phyloP scores from a whole-genome alignment of 2,329 filamentous ascomycete species.

The Scedosporium aurantiacum region DNA sequence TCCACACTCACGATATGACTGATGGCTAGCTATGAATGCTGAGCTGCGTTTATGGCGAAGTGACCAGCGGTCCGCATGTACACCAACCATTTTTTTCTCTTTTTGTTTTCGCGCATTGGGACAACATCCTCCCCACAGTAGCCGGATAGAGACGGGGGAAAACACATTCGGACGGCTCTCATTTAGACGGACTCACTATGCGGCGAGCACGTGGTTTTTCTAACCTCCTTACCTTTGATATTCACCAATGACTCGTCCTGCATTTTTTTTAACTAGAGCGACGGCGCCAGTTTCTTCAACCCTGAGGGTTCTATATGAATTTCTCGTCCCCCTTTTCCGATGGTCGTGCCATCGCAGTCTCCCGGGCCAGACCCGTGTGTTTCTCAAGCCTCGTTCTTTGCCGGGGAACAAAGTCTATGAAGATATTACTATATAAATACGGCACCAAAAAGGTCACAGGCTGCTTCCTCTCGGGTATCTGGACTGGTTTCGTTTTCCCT shows the following conservation, averaged over 20 bases:
- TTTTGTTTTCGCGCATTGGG: background rate
- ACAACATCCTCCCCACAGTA: background rate
- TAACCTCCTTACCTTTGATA: no score
- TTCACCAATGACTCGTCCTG: background rate
- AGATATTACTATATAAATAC: background rate
- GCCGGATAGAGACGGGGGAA: background rate
- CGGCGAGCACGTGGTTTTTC: background rate
- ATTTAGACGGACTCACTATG: background rate
- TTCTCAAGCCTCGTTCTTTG: background rate
- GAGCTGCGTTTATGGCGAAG: background rate
- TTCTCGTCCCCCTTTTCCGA: background rate
- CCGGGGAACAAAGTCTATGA: background rate
- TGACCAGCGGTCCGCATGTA: background rate
- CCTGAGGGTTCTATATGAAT: background rate
- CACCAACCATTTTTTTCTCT: conserved; percentile 3
- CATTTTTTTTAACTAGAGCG: background rate
- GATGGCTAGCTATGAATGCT: background rate
- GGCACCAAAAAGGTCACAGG: background rate
- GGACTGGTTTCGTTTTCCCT: background rate
- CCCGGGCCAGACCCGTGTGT: background rate
- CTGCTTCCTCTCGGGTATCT: background rate
- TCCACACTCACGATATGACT: background rate
- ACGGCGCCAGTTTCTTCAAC: background rate
- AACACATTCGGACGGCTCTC: background rate
- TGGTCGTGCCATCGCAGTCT: background rate